Conservation (phyloP, 768 basidiomycete species). For the Mycena albidolilacea region DNA sequence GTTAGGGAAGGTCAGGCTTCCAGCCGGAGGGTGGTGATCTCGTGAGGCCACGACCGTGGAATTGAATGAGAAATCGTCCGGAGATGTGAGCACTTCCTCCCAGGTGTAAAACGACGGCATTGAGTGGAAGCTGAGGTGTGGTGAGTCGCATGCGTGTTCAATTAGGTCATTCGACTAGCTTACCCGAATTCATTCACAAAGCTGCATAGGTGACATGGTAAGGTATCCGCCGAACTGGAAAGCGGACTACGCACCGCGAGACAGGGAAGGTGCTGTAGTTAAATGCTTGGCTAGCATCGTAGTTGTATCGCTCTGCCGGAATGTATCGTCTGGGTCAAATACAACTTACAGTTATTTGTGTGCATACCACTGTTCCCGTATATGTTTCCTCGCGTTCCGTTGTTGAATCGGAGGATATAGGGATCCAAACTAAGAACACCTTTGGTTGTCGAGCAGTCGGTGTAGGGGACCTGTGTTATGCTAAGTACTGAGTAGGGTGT, state of each 20-base stretch:
- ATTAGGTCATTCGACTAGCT: conserved; percentile 21
- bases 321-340: neutral
- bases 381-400: conserved; percentile 65
- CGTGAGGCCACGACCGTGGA: conserved; percentile 69
- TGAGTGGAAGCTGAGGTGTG: conserved; percentile 66
- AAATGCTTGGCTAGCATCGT: conserved; percentile 67
- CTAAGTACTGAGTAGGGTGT: no score
- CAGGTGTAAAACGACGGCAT: conserved; percentile 76
- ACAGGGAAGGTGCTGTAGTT: conserved; percentile 69
- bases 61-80: conserved; percentile 70
- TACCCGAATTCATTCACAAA: conserved; percentile 75
- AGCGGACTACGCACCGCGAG: conserved; percentile 50
- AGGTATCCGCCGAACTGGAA: neutral
- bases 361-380: conserved; percentile 68
- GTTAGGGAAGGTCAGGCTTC: conserved; percentile 67
- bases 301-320: conserved; percentile 67
- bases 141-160: no score
- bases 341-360: neutral
- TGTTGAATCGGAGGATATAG: conserved; percentile 64
- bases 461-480: conserved; percentile 63
- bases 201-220: conserved; percentile 42
- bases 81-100: conserved; percentile 67
- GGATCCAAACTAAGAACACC: conserved; percentile 71
- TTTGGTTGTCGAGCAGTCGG: conserved; percentile 71
- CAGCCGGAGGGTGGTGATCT: conserved; percentile 71